Base-by-base conservation (phyloP, 1,139 yeast genomes). In the Candida sp. region DNA sequence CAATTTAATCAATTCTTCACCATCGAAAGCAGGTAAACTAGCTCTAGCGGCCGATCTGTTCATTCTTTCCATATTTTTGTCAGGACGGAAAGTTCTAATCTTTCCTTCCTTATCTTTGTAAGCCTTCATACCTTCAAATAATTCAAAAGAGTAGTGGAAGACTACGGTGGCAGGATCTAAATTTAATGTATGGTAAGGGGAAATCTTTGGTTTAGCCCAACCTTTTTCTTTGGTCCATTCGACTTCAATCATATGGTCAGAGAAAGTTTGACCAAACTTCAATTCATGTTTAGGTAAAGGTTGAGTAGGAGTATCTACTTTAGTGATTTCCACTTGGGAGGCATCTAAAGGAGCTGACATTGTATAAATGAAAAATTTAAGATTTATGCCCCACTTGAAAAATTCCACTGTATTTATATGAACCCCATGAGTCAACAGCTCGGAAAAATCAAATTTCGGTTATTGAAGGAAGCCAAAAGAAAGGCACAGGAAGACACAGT, bases 91-190 rank as follows among this genome's bases (percentile, higher is more conserved):
- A 60, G 91, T 73, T 55, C 97, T 79, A 54, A 89, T 74, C 48
- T 84, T 65, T 51, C 81, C 85, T 35, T 85, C 71, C 15, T 67
- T 55, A 50, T 85, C 91, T 53, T 81, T 77, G 77, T 90, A 93
- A 5, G 98, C 98, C 75, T 93, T 93, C 77, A 93, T 77, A 51
- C 99, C 99, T 73, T 93, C 99, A 56, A 93, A 93, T 53, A 93
- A 79, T 66, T 90, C 97, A 61, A 93, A 93, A 1, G 96, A 93
- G 60, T 93, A 93, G 70, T 93, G 99, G 68, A 93, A 82, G 30
- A 91, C 98, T 60, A 85, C 79, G 7, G 95, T 70, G 8, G 97
- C 82, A 25, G 99, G 99, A 57, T 90, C 97, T 43, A 93, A 66
- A 19, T 72, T 58, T 46, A 93, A 68, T 41, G 81, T 80, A 46